Conservation (phyloP, 768 basidiomycete species). For the Chlorophyllum brunneum region DNA sequence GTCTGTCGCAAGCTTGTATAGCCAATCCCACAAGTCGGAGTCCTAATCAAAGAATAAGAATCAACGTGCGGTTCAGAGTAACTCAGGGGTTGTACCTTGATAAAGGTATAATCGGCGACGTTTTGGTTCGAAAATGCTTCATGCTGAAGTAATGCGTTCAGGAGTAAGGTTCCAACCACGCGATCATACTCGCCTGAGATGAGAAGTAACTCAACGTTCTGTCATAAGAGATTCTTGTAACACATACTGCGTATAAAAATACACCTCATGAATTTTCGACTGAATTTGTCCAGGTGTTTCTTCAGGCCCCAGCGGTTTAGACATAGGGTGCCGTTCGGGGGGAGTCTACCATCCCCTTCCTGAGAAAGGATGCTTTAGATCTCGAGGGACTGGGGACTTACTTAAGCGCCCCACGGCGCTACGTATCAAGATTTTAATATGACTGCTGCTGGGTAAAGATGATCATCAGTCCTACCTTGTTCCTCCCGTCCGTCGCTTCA, state of each 20-base stretch:
- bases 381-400: neutral
- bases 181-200: neutral
- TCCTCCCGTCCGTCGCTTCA: constrained; percentile 42
- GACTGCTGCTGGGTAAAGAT: constrained; percentile 25
- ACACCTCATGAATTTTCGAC: constrained; percentile 4
- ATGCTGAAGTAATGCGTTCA: constrained; percentile 4
- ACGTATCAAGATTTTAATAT: constrained; percentile 26
- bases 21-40: constrained; percentile 44
- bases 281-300: neutral
- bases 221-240: neutral
- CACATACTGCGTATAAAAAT: neutral
- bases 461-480: constrained; percentile 28
- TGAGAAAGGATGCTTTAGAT: neutral
- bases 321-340: constrained; percentile 4
- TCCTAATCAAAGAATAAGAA: constrained; percentile 40
- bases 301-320: constrained; percentile 9
- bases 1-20: constrained; percentile 41
- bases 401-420: constrained; percentile 7
- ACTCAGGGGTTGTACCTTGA: constrained; percentile 41
- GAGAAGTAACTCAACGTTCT: neutral
- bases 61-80: no score
- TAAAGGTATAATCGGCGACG: constrained; percentile 37
- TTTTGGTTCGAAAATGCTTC: constrained; percentile 22
- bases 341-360: neutral
- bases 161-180: neutral